phyloP scores from a whole-genome alignment of 2,329 filamentous ascomycete species.

The Calonectria hawksworthii region DNA sequence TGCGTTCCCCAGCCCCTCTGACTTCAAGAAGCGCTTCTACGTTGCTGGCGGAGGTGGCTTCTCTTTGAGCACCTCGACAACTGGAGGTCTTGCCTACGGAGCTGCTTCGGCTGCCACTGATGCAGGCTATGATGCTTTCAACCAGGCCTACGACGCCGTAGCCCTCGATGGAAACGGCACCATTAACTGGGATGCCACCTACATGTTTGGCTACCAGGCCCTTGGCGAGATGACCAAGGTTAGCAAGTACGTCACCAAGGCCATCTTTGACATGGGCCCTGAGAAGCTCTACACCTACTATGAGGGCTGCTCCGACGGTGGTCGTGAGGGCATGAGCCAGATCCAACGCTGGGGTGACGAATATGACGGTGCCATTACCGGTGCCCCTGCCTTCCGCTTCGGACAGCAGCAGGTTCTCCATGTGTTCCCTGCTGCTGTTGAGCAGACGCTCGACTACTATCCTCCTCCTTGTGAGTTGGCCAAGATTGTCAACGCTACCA shows the following conservation, averaged over 20 bases:
- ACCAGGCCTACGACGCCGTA: slow-evolving; percentile 52
- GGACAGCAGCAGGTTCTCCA: slow-evolving; percentile 59
- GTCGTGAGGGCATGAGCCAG: slow-evolving; percentile 58
- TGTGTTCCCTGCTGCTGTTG: slow-evolving; percentile 52
- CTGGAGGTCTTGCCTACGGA: slow-evolving; percentile 58
- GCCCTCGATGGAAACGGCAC: slow-evolving; percentile 62
- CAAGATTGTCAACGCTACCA: slow-evolving; percentile 68
- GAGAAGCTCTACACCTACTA: slow-evolving; percentile 65
- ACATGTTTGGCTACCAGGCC: slow-evolving; percentile 66
- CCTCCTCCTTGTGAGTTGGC: slow-evolving; percentile 58
- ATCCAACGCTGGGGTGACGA: slow-evolving; percentile 35
- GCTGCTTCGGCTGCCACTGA: slow-evolving; percentile 57
- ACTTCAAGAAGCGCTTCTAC: slow-evolving; percentile 61
- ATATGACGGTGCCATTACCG: slow-evolving; percentile 34
- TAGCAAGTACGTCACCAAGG: slow-evolving; percentile 58
- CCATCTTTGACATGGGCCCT: slow-evolving; percentile 52
- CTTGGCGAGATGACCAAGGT: slow-evolving; percentile 62
- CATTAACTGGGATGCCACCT: slow-evolving; percentile 63
- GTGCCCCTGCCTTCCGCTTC: slow-evolving; percentile 46
- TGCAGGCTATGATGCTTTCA: slow-evolving; percentile 60
- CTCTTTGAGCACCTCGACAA: slow-evolving; percentile 41
- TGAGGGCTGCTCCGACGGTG: slow-evolving; percentile 62
- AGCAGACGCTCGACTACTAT: slow-evolving; percentile 55
- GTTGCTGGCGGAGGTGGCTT: slow-evolving; percentile 61
- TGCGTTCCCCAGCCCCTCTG: slow-evolving; percentile 50